Base-by-base conservation (phyloP, 2,329 filamentous ascomycete genomes). In the Verticillium longisporum region DNA sequence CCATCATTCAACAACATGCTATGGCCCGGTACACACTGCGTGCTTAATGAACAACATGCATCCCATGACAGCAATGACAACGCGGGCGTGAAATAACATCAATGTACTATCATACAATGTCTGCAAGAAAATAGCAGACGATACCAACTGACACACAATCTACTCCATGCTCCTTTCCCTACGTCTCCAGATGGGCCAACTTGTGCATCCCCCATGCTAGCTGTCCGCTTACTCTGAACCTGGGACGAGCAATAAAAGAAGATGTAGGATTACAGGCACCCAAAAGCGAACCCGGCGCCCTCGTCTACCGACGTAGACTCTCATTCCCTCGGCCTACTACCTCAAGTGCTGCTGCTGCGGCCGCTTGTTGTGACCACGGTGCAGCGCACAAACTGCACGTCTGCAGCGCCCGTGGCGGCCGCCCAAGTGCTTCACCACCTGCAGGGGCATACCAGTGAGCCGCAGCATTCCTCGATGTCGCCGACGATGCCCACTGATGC, bases 251-350 rank as follows among this genome's bases (percentile, higher is more conserved):
- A 56, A 60, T n/a, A 37, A 34, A 63, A 64, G 57, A 61, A 63
- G 62, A 61, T 36, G 45, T 65, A 63, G 61, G 64, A 65, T 65
- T 65, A 65, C 64, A 65, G 59, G 62, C 50, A 56, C 36, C 61
- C 64, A 53, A 61, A 54, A 61, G 57, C 53, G 58, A 61, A 57
- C 59, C 57, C 62, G 59, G 64, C 62, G 64, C 64, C 64, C 61
- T 62, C 64, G 34, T 63, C 64, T 57, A 61, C 57, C 38, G 58
- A 60, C 62, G 33, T 61, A 21, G 54, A 34, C 57, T 32, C 45
- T 54, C 57, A 11, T 53, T 32, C 15, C 32, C 9, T 59, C 31
- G 7, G 54, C 33, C 26, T 33, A 54, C 59, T 57, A 31, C 60
- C 60, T 60, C 15, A 41, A 57, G 50, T 37, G 36, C 45, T 41